These are phyloP conservation scores for Hymenochaete sp. DNA, from an alignment of 1,284 basidiomycete genomes.

Conservation along the genomic window DNA sequence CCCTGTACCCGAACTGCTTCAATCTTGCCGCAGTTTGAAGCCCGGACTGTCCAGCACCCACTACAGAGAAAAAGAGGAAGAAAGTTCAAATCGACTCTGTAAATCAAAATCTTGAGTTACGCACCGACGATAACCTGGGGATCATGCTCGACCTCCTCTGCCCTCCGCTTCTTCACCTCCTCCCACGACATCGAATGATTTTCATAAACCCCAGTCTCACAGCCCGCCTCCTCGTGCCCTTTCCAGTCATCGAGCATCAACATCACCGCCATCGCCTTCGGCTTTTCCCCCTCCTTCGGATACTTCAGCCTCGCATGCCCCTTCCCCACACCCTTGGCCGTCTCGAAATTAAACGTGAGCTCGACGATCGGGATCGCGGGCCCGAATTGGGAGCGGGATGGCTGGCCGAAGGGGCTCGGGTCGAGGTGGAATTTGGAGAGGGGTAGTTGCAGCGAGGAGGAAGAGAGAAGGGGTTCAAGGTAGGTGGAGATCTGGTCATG, in stretches of 20 bases:
- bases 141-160: constrained; percentile 16
- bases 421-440: constrained; percentile 13
- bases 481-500: constrained; percentile 4
- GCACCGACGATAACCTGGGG: constrained; percentile 14
- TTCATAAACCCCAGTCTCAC: constrained; percentile 19
- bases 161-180: constrained; percentile 20
- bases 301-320: constrained; percentile 9
- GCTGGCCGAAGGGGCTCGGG: background rate
- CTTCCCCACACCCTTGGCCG: constrained; percentile 12
- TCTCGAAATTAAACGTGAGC: constrained; percentile 14
- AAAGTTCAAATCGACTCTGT: background rate
- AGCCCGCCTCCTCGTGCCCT: constrained; percentile 25
- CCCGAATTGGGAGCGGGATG: constrained; percentile 1
- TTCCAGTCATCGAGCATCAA: constrained; percentile 26
- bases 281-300: constrained; percentile 14
- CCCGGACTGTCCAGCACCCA: constrained; percentile 50
- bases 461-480: background rate
- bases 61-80: constrained; percentile 20
- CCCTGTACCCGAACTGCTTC: constrained; percentile 39
- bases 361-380: constrained; percentile 5
- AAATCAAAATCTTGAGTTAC: background rate
- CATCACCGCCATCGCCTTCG: constrained; percentile 24
- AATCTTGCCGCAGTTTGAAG: constrained; percentile 44
- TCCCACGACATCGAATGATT: constrained; percentile 21
- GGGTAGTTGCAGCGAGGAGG: background rate